phyloP scores from a whole-genome alignment of 148 eudicot species.

The Silene latifolia region DNA sequence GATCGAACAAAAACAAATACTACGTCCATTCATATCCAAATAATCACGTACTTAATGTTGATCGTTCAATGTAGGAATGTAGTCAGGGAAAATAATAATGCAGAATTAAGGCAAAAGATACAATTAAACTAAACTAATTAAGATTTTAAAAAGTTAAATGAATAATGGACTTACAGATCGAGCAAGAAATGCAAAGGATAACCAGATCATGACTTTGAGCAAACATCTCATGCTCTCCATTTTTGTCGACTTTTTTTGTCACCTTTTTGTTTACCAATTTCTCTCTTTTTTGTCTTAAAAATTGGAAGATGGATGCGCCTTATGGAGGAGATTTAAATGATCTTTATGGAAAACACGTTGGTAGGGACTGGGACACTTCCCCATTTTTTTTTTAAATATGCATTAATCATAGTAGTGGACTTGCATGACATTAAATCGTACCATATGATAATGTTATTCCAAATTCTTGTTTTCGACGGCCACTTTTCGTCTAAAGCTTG shows the following conservation, averaged over 20 bases:
- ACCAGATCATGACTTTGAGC: not conserved
- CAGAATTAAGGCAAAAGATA: not conserved
- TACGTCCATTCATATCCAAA: no score
- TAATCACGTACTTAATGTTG: not conserved
- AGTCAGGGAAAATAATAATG: not conserved
- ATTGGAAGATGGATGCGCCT: not conserved
- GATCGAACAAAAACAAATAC: no score
- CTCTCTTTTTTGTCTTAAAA: not conserved
- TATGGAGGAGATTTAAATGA: not conserved
- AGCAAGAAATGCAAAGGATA: constrained; percentile 5
- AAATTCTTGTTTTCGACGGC: no score
- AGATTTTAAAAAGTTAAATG: not conserved
- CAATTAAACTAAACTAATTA: not conserved
- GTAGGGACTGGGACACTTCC: no score
- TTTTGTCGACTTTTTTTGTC: not conserved
- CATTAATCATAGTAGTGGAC: not conserved
- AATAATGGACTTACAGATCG: constrained; percentile 4
- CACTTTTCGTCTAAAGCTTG: no score
- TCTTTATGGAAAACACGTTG: not conserved
- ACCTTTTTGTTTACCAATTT: not conserved
- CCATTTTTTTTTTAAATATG: not conserved
- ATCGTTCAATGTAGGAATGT: not conserved
- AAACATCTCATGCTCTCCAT: constrained; percentile 9
- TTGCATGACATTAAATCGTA: not conserved
- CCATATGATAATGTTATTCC: not conserved